Base-by-base conservation (phyloP, 805 yeast species). In the Metschnikowia matae region DNA sequence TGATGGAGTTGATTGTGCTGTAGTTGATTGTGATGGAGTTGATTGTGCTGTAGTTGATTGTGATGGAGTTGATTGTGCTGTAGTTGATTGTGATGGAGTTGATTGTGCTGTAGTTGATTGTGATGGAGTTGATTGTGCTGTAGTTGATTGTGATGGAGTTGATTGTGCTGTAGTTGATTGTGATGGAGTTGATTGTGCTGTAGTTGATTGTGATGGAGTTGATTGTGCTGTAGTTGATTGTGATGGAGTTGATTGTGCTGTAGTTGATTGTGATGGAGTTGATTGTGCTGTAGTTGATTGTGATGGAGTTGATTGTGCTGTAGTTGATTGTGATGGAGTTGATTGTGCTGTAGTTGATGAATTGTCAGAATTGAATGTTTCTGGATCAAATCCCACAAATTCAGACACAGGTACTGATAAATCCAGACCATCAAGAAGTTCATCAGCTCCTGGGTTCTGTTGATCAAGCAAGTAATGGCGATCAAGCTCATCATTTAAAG, bases 361-460 rank as follows among this genome's bases (percentile, higher is more conserved):
- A 6, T 13, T 3, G 18, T 3, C n/a, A 26, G 20, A 18, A 7
- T 14, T 31, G 17, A 20, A 20, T 3, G 45, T 20, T 14, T 31
- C 37, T 18, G 37, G 37, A 20, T 41, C 6, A 13, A 32, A 41
- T 3, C 14, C 37, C 20, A 17, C 44, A 31, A 15, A 40, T 18
- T 41, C 44, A 13, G 44, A 31, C 4, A 29, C 44, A 15, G 44
- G 36, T 26, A 17, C 44, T 14, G 45, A 44, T 23, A 49, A 53
- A 18, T 36, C 18, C 13, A 42, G 34, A 35, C 36, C 41, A 42
- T 49, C n/a, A 40, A 51, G 18, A 43, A 46, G n/a, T 15, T 41
- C 29, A 40, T 49, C 10, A 18, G 2, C 40, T 48, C 51, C 50
- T 37, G 48, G 26, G 10, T 26, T 14, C 29, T 4, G 17, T 18